Conservation (phyloP, 345 rosid genomes). For the Salix exigua region DNA sequence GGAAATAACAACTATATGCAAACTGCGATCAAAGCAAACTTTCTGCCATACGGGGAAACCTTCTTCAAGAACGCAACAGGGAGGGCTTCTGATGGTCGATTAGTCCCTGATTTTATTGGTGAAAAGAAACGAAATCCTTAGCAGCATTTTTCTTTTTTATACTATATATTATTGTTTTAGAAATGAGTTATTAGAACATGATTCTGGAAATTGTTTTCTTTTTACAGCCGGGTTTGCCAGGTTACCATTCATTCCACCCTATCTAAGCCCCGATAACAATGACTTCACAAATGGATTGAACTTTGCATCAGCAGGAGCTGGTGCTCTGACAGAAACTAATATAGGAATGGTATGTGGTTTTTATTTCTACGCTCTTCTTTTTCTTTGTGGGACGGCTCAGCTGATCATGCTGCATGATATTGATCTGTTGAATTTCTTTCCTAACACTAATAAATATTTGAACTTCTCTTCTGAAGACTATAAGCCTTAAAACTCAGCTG, state of each 20-base stretch:
- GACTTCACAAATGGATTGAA: slow-evolving; percentile 24
- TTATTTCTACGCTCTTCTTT: not conserved
- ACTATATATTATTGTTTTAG: too few species aligned
- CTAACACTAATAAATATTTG: not conserved
- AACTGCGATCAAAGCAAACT: slow-evolving; percentile 21
- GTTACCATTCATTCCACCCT: slow-evolving; percentile 21
- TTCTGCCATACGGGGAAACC: slow-evolving; percentile 29
- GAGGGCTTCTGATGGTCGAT: slow-evolving; percentile 29
- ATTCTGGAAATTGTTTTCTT: too few species aligned
- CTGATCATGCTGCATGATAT: not conserved
- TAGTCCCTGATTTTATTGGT: slow-evolving; percentile 32
- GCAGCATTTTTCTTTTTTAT: too few species aligned
- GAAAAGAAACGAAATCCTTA: too few species aligned
- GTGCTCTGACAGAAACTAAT: slow-evolving; percentile 20
- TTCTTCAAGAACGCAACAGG: slow-evolving; percentile 27
- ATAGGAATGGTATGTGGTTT: not conserved
- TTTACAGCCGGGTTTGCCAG: slow-evolving; percentile 25
- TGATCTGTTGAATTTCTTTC: too few species aligned
- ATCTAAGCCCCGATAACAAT: slow-evolving; percentile 7
- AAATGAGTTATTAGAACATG: too few species aligned
- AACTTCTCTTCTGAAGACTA: slow-evolving; percentile 23
- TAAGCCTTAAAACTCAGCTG: slow-evolving; percentile 34
- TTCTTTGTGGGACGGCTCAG: not conserved
- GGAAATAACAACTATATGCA: slow-evolving; percentile 38
- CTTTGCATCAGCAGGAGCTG: slow-evolving; percentile 37